Evolutionary conservation across 345 rosid genomes (phyloP), one percentile per base, ranked within the genome.

Genomic region (Punica granatum): DNA sequence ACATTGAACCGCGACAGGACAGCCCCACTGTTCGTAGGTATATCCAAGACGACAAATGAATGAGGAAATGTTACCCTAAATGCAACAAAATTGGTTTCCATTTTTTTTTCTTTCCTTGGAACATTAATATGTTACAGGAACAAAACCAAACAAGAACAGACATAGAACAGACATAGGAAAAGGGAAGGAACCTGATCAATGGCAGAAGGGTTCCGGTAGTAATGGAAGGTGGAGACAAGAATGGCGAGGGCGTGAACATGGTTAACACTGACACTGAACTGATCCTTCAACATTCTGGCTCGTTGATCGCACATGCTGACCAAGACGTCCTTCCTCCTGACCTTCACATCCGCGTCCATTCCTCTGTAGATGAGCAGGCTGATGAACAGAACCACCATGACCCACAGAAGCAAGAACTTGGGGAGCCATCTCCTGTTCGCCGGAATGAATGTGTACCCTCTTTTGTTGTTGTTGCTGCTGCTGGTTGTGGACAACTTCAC

Each of bases 181-280:
- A 51, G 26, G 41, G 31, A 53, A 75, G 69, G 72, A 77, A 94
- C 99, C 99, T 94, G 97, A 84, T 94, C 97, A 53, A 94, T 91
- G 21, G 99, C 96, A 71, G 99, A 90, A 48, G 99, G 97, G 70
- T 80, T 86, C 82, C 85, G 90, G 85, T 79, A 86, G 81, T 87
- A 94, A 75, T 89, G 96, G 64, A 94, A 94, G 69, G 99, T 90
- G 61, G 99, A 94, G 78, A 94, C 95, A 63, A 94, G 96, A 75
- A 94, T 84, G 68, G 99, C 96, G 69, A 94, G 86, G 67, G 97
- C 99, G 68, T 94, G 99, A 54, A 94, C 97, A 84, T 94, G 99
- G 70, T 94, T 94, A 65, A 90, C 99, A 76, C 97, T 90, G 72
- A 94, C 99, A 84, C 76, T 88, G 71, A 94, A 94, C 66, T 88